These are phyloP conservation scores for Aspergillus affinis DNA, from an alignment of 495 filamentous ascomycete genomes.

Conservation along the genomic window DNA sequence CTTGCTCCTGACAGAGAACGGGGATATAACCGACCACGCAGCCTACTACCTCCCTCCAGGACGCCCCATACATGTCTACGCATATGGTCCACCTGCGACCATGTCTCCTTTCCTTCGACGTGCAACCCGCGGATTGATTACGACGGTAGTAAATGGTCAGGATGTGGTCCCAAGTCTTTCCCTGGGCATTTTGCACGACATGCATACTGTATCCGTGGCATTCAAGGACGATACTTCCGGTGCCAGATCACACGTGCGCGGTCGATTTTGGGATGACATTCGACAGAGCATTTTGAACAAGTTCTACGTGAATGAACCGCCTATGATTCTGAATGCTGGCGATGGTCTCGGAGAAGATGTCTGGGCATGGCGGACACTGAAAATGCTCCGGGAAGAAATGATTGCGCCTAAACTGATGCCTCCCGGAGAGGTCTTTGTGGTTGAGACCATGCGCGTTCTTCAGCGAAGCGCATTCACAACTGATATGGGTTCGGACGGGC, in stretches of 20 bases:
- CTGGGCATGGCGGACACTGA: conserved; percentile 70
- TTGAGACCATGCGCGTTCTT: conserved; percentile 62
- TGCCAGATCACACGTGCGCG: conserved; percentile 63
- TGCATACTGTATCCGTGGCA: conserved; percentile 67
- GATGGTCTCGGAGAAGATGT: conserved; percentile 60
- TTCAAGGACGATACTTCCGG: conserved; percentile 69
- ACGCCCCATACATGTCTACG: conserved; percentile 74
- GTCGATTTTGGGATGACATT: conserved; percentile 64
- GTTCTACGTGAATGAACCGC: conserved; percentile 47
- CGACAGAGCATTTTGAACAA: conserved; percentile 46
- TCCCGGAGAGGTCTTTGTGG: conserved; percentile 73
- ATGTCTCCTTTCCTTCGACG: conserved; percentile 71
- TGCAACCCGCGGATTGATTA: conserved; percentile 73
- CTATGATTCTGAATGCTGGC: conserved; percentile 42
- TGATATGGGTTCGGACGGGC: conserved; percentile 28
- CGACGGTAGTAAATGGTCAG: conserved; percentile 68
- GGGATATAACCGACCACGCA: conserved; percentile 19
- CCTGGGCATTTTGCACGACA: conserved; percentile 71
- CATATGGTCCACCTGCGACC: conserved; percentile 72
- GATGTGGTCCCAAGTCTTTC: conserved; percentile 76
- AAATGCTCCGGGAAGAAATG: conserved; percentile 67
- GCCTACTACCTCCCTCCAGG: conserved; percentile 58
- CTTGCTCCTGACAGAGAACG: conserved; percentile 33
- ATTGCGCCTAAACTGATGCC: conserved; percentile 67
- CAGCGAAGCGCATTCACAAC: conserved; percentile 57